phyloP scores from a whole-genome alignment of 2,329 filamentous ascomycete genomes.

The Fusarium sp. region DNA sequence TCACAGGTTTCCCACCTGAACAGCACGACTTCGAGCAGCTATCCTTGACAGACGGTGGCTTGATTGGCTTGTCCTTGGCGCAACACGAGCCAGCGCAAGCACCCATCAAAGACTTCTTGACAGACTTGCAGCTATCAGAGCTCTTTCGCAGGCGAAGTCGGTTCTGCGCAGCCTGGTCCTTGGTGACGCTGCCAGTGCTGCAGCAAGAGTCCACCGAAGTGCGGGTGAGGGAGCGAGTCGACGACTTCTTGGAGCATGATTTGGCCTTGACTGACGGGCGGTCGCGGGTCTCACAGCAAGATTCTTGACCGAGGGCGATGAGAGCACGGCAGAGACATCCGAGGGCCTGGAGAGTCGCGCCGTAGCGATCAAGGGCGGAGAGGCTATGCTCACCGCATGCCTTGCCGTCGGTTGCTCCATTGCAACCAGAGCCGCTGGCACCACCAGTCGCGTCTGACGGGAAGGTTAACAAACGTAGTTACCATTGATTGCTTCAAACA shows the following conservation, averaged over 20 bases:
- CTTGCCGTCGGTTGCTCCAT: slow-evolving; percentile 36
- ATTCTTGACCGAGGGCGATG: slow-evolving; percentile 59
- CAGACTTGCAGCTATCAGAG: slow-evolving; percentile 19
- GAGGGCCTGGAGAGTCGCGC: slow-evolving; percentile 54
- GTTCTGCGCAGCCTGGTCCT: slow-evolving; percentile 21
- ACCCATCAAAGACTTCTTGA: neutral
- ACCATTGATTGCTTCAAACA: neutral
- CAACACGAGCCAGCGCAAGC: slow-evolving; percentile 31
- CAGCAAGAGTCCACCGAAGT: slow-evolving; percentile 44
- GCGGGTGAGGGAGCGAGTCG: slow-evolving; percentile 24
- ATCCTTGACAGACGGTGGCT: neutral
- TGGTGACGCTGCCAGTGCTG: slow-evolving; percentile 19
- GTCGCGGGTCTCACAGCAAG: slow-evolving; percentile 54
- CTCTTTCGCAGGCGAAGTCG: slow-evolving; percentile 20
- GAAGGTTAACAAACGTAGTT: neutral
- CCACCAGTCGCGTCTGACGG: neutral
- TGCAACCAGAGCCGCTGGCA: slow-evolving; percentile 16
- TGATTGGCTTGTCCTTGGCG: slow-evolving; percentile 3
- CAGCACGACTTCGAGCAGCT: slow-evolving; percentile 13
- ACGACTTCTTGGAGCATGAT: slow-evolving; percentile 38
- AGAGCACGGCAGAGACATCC: slow-evolving; percentile 64
- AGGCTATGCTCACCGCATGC: slow-evolving; percentile 51
- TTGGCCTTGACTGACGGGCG: slow-evolving; percentile 41
- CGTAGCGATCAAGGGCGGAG: slow-evolving; percentile 51
- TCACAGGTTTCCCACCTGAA: neutral